Conservation (phyloP, 2,329 filamentous ascomycete genomes). For the Phoma sp. region DNA sequence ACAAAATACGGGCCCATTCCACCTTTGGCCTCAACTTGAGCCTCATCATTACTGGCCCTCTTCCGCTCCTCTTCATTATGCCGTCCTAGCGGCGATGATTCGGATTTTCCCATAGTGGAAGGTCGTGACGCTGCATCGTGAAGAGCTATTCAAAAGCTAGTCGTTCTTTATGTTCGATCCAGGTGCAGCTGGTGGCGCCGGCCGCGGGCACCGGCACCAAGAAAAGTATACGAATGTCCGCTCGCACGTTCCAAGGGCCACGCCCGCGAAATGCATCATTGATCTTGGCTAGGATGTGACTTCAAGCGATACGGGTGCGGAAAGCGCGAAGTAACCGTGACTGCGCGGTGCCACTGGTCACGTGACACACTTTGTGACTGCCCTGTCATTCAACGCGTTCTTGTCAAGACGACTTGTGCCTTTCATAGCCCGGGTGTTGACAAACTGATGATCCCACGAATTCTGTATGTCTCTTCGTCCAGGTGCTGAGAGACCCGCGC, state of each 20-base stretch:
- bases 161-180: background rate
- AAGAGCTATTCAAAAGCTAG: no score
- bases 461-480: no score
- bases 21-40: conserved; percentile 21
- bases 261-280: background rate
- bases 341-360: no score
- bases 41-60: conserved; percentile 5
- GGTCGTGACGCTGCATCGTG: conserved; percentile 4
- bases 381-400: background rate
- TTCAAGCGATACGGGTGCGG: background rate
- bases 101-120: conserved; percentile 15
- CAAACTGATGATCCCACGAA: no score
- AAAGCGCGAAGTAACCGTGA: background rate
- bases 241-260: conserved; percentile 1
- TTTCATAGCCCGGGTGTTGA: no score
- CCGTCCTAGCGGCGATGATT: conserved; percentile 5
- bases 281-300: background rate
- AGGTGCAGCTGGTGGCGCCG: background rate
- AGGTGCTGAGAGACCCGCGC: no score
- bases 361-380: background rate
- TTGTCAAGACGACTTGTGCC: no score
- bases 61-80: conserved; percentile 12
- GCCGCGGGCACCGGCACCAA: conserved; percentile 1
- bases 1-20: conserved; percentile 36
- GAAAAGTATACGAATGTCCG: background rate